Evolutionary conservation across 2,329 filamentous ascomycete genomes (phyloP).

Genomic region (Huntiella moniliformis): DNA sequence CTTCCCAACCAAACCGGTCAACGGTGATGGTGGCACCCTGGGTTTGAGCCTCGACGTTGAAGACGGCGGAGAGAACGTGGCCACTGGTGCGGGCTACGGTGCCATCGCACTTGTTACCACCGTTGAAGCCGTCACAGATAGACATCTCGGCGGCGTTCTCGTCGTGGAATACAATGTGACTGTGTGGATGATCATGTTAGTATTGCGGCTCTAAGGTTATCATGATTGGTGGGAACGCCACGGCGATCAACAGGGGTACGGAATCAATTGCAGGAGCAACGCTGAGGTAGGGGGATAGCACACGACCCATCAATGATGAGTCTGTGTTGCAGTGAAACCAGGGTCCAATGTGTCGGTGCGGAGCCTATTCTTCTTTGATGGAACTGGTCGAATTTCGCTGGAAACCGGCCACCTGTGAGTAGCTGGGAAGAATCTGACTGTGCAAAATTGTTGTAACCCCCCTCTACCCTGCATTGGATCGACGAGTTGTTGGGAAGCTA

Average conservation of each 20-base stretch:
- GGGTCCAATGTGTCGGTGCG: background rate
- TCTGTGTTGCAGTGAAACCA: background rate
- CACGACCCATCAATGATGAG: no score
- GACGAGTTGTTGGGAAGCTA: no score
- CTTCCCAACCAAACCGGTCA: constrained; percentile 32
- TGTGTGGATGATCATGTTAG: background rate
- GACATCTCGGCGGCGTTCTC: constrained; percentile 27
- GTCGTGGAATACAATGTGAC: constrained; percentile 29
- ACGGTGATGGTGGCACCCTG: constrained; percentile 31
- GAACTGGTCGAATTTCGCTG: background rate
- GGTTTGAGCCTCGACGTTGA: constrained; percentile 25
- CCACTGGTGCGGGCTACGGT: constrained; percentile 26
- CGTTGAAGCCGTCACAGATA: constrained; percentile 34
- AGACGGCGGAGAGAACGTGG: constrained; percentile 27
- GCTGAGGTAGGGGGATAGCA: no score
- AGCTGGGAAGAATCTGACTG: no score
- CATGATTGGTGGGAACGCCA: background rate
- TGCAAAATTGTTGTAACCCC: no score
- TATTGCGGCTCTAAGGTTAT: background rate
- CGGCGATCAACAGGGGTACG: constrained; percentile 3
- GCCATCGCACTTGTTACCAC: constrained; percentile 26
- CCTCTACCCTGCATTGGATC: no score
- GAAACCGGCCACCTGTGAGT: background rate
- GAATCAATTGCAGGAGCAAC: background rate
- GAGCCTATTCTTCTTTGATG: constrained; percentile 3